Conservation (phyloP, 2,329 filamentous ascomycete species). For the Cyanodermella asteris region DNA sequence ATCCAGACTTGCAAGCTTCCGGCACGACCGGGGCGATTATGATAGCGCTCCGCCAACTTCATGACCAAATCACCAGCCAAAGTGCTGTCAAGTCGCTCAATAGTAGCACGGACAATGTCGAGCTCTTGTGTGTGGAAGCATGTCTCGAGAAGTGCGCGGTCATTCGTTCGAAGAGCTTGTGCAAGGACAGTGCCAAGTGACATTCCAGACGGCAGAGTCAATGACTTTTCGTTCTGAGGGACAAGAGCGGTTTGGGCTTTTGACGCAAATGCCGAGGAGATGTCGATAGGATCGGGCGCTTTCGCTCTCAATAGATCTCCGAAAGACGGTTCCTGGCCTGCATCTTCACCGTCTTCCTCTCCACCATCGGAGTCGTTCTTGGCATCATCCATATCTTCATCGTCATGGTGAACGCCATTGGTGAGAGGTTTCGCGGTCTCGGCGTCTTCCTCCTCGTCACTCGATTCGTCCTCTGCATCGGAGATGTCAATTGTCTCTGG, state of each 20-base stretch:
- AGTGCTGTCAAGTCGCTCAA: conserved; percentile 70
- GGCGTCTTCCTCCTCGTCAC: conserved; percentile 7
- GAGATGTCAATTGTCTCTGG: conserved; percentile 25
- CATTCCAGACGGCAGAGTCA: conserved; percentile 46
- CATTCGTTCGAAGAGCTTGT: conserved; percentile 81
- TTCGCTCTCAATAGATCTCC: conserved; percentile 59
- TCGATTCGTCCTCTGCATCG: conserved; percentile 19
- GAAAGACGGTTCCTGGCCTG: conserved; percentile 44
- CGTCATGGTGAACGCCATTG: conserved; percentile 9
- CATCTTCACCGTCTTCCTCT: conserved; percentile 12
- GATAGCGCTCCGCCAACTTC: conserved; percentile 68
- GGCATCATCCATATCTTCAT: conserved; percentile 12
- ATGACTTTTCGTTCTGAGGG: conserved; percentile 18
- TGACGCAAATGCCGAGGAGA: conserved; percentile 35
- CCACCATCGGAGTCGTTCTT: conserved; percentile 14
- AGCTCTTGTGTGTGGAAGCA: conserved; percentile 67
- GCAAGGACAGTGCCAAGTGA: conserved; percentile 84
- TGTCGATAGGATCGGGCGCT: conserved; percentile 54
- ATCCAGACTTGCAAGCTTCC: conserved; percentile 87
- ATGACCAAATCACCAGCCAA: conserved; percentile 60
- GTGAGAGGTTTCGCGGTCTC: conserved; percentile 5
- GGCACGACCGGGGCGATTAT: conserved; percentile 69
- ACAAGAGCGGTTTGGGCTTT: conserved; percentile 22
- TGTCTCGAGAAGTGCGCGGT: conserved; percentile 70
- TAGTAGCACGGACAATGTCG: conserved; percentile 61